Evolutionary conservation across 2,329 filamentous ascomycete species (phyloP), one percentile per base, ranked within the genome.

Genomic region (Sarocladium strictum): DNA sequence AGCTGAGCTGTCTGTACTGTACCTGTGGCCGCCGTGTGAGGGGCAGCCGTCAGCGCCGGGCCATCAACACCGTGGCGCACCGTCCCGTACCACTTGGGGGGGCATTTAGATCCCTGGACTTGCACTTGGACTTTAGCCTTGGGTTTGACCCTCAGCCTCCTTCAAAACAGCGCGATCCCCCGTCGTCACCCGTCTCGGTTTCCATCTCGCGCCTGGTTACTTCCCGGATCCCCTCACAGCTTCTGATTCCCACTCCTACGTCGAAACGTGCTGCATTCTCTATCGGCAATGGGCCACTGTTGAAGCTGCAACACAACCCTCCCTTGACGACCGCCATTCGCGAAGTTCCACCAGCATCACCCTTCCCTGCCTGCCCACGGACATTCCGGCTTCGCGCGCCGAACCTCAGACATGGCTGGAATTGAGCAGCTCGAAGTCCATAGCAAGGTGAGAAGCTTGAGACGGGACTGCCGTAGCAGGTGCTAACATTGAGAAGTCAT

Each of bases 341-440:
- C 17, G 43, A 11, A 23, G 43, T 27, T 47, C 43, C 23, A 47
- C 23, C 43, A 27, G 12, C 12, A 47, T 26, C 43, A 21, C 21
- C 43, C 23, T 26, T 47, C 43, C 23, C 24, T 4, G 11, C 24
- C n/a, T 43, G 43, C 43, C 43, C 3, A 3, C 43, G 43, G 24
- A 19, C 17, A n/a, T 6, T 19, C 35, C 35, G 35, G 35, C 21
- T 10, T 19, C 6, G 43, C 43, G 43, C 23, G 43, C 43, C 21
- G n/a, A 33, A 35, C 21, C 14, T 24, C 32, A 55, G 72, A 61
- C 57, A 96, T 96, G 92, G 91, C 90, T 57, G 90, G 89, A 67
- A 95, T 97, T 78, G 94, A 99, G 76, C 90, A 95, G 75, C 80
- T 99, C 62, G 90, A 97, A 72, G 90, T 99, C 62, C 93, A 97